A percentile compares a stretch with the other conserved stretches of the same genome.
phyloP scores from a whole-genome alignment of 257 asterid genomes.

The Petunia secreta region DNA sequence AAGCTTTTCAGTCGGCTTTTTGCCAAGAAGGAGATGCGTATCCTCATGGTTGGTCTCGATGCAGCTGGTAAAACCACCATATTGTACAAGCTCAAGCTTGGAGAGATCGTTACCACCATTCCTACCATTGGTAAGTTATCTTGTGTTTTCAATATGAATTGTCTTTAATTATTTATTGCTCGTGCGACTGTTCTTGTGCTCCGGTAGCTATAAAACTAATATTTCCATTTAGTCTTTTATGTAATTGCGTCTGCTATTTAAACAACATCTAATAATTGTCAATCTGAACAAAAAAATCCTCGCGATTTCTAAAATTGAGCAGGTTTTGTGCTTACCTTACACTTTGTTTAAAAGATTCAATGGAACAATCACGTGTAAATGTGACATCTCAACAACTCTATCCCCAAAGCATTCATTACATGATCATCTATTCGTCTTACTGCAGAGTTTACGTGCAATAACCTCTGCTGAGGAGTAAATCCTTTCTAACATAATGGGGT shows the following conservation, averaged over 20 bases:
- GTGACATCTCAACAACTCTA: not conserved
- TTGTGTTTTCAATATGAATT: not conserved
- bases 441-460: not conserved
- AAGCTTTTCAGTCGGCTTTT: conserved; percentile 78
- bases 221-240: not conserved
- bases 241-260: not conserved
- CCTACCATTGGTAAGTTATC: conserved; percentile 74
- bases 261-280: not conserved
- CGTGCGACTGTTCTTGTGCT: not conserved
- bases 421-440: not conserved
- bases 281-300: not conserved
- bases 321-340: not conserved
- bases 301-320: not conserved
- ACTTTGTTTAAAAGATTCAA: not conserved
- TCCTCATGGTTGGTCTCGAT: conserved; percentile 85
- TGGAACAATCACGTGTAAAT: not conserved
- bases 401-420: not conserved
- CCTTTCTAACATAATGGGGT: not conserved
- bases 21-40: conserved; percentile 85
- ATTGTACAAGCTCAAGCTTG: conserved; percentile 82
- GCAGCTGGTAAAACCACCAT: conserved; percentile 91
- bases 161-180: not conserved
- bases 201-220: not conserved
- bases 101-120: conserved; percentile 78
- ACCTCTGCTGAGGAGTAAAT: not conserved